A percentile compares a stretch with the other conserved stretches of the same genome.
Evolutionary conservation across 23 red algal species (phyloP).

Genomic region (Gracilariopsis chorda): DNA sequence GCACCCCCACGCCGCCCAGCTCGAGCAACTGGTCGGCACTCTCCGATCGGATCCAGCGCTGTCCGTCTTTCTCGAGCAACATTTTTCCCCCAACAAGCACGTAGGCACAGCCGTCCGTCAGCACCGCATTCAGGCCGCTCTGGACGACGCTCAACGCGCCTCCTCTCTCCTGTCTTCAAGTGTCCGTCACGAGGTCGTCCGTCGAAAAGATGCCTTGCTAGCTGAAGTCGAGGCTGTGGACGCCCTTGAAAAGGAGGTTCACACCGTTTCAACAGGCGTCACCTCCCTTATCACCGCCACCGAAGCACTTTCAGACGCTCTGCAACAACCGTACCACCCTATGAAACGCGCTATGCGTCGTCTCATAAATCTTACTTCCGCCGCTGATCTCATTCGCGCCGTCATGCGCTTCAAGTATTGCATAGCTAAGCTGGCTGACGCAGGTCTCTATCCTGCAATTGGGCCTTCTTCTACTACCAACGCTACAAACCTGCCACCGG

Average conservation of each 20-base stretch:
- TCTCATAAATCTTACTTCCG: conserved; percentile 45
- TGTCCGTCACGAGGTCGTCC: conserved; percentile 77
- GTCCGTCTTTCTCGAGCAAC: conserved; percentile 19
- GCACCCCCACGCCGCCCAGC: neutral
- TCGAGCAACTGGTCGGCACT: conserved; percentile 39
- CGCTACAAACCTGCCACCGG: conserved; percentile 35
- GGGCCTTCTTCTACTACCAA: neutral
- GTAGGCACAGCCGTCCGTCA: conserved; percentile 55
- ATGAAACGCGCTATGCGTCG: conserved; percentile 42
- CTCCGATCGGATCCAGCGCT: conserved; percentile 54
- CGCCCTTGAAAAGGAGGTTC: conserved; percentile 68
- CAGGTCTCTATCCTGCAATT: conserved; percentile 48
- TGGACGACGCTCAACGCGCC: conserved; percentile 58
- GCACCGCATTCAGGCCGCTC: conserved; percentile 43
- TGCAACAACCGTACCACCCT: conserved; percentile 50
- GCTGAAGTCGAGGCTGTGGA: conserved; percentile 74
- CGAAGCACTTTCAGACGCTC: conserved; percentile 26
- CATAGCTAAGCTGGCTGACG: conserved; percentile 42
- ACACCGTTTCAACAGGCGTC: conserved; percentile 61
- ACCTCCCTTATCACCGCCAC: conserved; percentile 40
- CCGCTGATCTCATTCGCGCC: conserved; percentile 47
- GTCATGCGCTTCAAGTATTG: conserved; percentile 47
- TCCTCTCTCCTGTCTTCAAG: conserved; percentile 52
- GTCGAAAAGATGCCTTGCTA: conserved; percentile 75
- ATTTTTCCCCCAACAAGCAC: conserved; percentile 56